These are phyloP conservation scores for Tuber melanosporum DNA, from an alignment of 495 filamentous ascomycete genomes.

Conservation along the genomic window DNA sequence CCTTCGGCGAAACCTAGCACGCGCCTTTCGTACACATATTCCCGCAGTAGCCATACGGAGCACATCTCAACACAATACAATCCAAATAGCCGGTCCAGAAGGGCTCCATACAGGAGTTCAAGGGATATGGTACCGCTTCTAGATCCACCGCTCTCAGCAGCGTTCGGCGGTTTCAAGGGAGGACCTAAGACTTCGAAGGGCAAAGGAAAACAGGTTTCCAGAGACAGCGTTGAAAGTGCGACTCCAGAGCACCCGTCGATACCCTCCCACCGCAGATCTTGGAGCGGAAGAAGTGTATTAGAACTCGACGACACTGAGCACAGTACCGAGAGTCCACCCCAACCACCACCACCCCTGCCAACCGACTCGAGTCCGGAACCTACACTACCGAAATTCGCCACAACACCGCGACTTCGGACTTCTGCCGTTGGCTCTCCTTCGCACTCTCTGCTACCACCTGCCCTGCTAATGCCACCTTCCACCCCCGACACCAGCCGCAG, in stretches of 20 bases:
- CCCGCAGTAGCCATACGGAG: slow-evolving; percentile 16
- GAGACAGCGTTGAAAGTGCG: slow-evolving; percentile 2
- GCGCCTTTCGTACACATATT: slow-evolving; percentile 26
- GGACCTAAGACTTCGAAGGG: slow-evolving; percentile 1
- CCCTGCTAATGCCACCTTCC: slow-evolving; percentile 21
- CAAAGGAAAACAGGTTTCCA: not conserved
- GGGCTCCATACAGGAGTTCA: not conserved
- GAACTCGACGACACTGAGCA: slow-evolving; percentile 22
- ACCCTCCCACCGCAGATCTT: slow-evolving; percentile 14
- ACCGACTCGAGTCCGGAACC: not conserved
- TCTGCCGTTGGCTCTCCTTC: slow-evolving; percentile 14
- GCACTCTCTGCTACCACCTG: slow-evolving; percentile 8
- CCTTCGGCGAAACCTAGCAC: slow-evolving; percentile 12
- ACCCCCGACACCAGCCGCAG: slow-evolving; percentile 5
- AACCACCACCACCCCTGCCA: not conserved
- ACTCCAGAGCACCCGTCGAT: not conserved
- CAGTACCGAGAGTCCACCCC: not conserved
- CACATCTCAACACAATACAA: slow-evolving; percentile 35
- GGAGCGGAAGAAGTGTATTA: slow-evolving; percentile 37
- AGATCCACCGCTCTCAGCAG: slow-evolving; percentile 17
- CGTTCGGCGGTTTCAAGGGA: slow-evolving; percentile 15
- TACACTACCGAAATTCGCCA: slow-evolving; percentile 21
- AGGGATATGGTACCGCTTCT: not conserved
- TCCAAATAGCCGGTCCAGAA: slow-evolving; percentile 17
- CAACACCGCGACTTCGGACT: slow-evolving; percentile 10